Conservation (phyloP, 345 rosid species). For the Rubroshorea leprosula region DNA sequence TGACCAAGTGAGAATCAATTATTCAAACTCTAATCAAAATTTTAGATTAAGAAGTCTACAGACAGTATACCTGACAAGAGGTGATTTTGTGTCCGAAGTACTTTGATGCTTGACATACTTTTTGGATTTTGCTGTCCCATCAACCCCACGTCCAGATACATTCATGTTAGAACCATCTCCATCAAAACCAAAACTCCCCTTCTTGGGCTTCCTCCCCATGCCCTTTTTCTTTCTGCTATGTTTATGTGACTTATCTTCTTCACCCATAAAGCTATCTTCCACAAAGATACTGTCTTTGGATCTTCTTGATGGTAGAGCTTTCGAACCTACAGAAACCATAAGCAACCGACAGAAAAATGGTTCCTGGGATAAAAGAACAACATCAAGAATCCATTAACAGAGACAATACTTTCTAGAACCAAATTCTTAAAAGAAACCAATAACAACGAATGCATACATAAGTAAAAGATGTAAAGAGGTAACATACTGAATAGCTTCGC, state of each 20-base stretch:
- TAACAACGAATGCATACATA: too few relatives aligned
- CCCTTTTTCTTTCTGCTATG: conserved; percentile 38
- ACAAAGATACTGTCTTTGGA: conserved; percentile 12
- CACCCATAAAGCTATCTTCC: conserved; percentile 46
- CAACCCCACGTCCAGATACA: conserved; percentile 23
- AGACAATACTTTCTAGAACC: not conserved
- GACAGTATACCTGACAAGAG: conserved; percentile 46
- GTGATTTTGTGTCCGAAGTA: conserved; percentile 35
- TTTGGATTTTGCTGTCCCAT: conserved; percentile 13
- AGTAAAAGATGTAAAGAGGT: too few relatives aligned
- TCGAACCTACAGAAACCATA: conserved; percentile 57
- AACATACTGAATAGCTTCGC: too few relatives aligned
- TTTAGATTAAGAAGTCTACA: not conserved
- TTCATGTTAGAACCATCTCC: conserved; percentile 32
- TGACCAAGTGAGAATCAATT: not conserved
- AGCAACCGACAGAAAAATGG: not conserved
- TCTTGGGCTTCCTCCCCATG: conserved; percentile 43
- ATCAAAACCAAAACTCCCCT: conserved; percentile 40
- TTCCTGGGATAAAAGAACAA: not conserved
- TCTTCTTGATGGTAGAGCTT: conserved; percentile 39
- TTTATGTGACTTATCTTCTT: conserved; percentile 36
- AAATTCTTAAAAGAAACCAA: too few relatives aligned
- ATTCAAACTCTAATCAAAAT: too few relatives aligned
- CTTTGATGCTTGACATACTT: conserved; percentile 34
- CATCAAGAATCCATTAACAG: not conserved